Base-by-base conservation (phyloP, 2,329 filamentous ascomycete genomes). In the Diaporthe australafricana region DNA sequence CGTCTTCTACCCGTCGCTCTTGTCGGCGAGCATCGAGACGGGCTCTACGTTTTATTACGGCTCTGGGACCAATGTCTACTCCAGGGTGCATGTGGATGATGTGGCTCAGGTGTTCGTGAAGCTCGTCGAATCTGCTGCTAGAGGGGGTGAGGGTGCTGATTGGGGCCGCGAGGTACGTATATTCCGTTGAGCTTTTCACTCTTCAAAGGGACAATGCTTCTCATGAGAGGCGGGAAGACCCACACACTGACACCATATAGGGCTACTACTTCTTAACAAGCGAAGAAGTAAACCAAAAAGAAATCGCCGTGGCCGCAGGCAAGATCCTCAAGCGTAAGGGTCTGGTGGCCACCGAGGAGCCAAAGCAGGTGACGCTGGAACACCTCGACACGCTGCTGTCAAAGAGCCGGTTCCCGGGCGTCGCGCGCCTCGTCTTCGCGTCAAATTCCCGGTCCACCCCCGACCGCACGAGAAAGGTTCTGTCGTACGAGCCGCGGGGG, bases 391-490 rank as follows among this genome's bases (percentile, higher is more conserved):
- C 16, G 22, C 5, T 62, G 40, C 40, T 62, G 3, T 1, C 38
- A 9, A 22, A 60, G 8, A 30, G 2, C 25, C 38, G 3, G 14
- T 62, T 62, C 40, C 38, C 25, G 25, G 25, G 25, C 16, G 22
- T 45, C 8, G 56, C 38, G 5, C 40, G 56, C 17, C 40, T 62
- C 40, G 1, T 45, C 38, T 47, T 62, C 25, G 56, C 38, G 17
- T 17, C 56, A 11, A 62, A 62, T 16, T 62, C 56, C 6, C 56
- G 56, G 4, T 62, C 56, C 40, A 62, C 9, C 22, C 56, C 56
- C 25, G 56, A 62, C 40, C 56, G 56, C 25, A 20, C 40, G 25
- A 45, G 25, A 1, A 62, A 30, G 40, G 40, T 62, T 8, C 27
- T 62, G 56, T 20, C 25, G 6, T 45, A 30, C 38, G 56, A 47